Base-by-base conservation (phyloP, 306 rosid genomes). In the Astragalus glycyphyllos region DNA sequence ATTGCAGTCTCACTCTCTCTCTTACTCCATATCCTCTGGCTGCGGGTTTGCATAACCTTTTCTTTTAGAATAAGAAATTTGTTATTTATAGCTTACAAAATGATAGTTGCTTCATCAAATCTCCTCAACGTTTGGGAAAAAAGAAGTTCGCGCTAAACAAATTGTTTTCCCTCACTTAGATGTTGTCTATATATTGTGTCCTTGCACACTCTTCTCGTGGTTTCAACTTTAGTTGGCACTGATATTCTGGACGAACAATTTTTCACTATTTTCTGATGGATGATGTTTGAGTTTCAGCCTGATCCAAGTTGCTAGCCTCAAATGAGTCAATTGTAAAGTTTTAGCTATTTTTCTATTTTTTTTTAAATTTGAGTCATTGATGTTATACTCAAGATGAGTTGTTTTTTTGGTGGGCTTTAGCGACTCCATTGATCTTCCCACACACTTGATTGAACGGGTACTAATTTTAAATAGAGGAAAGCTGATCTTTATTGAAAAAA, bases 1-100 rank as follows among this genome's bases (percentile, higher is more conserved):
- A 85, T 35, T 32, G 1, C n/a, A 35, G 44, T 72, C 40, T 75
- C 29, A 54, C 54, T 29, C 66, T 29, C 49, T 42, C 34, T 37
- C 13, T 34, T 11, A 38, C 51, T 61, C 11, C 23, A 4, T 70
- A 47, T 50, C 26, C 58, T 35, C 26, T 49, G 38, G 23, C 20
- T 71, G 7, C 54, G 48, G 13, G 35, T 64, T 71, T 62, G 26
- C 50, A 17, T 66, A 74, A 41, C 31, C 12, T 6, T 4, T 8
- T 34, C 14, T 1, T 58, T 34, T 58, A 17, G 7, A 54, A 54
- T 10, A 4, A 29, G 26, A 32, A 32, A 65, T 66, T 32, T 57
- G 72, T 65, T 60, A n/a, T 38, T 26, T 34, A 34, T 34, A 34
- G 5, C 35, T 41, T 42, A 8, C 47, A 42, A 49, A 49, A 32